phyloP scores from a whole-genome alignment of 2,329 filamentous ascomycete genomes.

The Hymenoscyphus albidus region DNA sequence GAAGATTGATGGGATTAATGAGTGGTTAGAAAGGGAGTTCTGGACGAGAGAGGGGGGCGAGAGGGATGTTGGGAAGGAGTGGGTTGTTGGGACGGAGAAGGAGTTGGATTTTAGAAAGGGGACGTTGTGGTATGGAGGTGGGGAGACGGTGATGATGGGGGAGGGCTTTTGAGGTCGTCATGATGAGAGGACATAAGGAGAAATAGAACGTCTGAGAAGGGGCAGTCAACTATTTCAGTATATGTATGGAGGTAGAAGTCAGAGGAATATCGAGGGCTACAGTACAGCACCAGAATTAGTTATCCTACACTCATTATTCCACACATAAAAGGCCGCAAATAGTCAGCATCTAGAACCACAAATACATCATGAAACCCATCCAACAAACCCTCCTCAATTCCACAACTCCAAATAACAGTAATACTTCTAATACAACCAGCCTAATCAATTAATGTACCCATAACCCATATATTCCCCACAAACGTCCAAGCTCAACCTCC shows the following conservation, averaged over 20 bases:
- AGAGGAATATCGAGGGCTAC: not conserved
- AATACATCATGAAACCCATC: not conserved
- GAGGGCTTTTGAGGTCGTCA: constrained; percentile 50
- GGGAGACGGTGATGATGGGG: constrained; percentile 61
- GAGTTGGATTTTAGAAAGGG: constrained; percentile 75
- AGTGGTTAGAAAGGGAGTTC: constrained; percentile 65
- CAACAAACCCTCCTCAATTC: no score
- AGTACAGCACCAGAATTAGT: not conserved
- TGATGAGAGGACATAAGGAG: not conserved
- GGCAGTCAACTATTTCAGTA: not conserved
- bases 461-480: not conserved
- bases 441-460: not conserved
- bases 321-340: not conserved
- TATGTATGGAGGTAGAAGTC: not conserved
- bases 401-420: no score
- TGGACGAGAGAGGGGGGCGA: constrained; percentile 54
- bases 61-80: constrained; percentile 58
- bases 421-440: not conserved
- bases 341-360: not conserved
- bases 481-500: not conserved
- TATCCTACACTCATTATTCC: not conserved
- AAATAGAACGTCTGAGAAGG: not conserved
- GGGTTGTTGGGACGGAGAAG: constrained; percentile 82
- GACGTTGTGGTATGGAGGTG: constrained; percentile 81
- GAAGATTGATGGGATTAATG: constrained; percentile 72